Conservation (phyloP, 129 eudicot genomes). For the Lactuca saligna region DNA sequence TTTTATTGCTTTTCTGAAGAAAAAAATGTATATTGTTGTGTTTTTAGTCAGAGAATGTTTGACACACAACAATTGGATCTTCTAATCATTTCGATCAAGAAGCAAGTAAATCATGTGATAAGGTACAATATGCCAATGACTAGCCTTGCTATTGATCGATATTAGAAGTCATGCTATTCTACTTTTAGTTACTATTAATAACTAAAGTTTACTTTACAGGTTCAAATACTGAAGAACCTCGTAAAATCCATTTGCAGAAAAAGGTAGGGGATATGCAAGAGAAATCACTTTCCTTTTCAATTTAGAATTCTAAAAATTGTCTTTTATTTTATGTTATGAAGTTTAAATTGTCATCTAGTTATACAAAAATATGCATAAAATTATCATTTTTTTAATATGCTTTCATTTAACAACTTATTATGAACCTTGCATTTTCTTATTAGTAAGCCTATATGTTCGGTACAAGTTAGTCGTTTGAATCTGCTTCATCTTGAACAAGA, state of each 20-base stretch:
- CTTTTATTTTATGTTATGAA: not conserved
- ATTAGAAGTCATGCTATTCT: conserved; percentile 14
- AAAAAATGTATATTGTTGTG: conserved; percentile 3
- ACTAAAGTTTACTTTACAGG: conserved; percentile 27
- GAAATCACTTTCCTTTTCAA: conserved; percentile 15
- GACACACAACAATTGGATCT: conserved; percentile 76
- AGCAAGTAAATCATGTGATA: conserved; percentile 69
- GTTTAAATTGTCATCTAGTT: not conserved
- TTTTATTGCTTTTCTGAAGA: conserved; percentile 7
- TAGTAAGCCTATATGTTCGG: conserved; percentile 95
- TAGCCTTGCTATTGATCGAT: not conserved
- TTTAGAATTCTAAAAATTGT: conserved; percentile 11
- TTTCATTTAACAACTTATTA: conserved; percentile 10
- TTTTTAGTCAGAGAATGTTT: conserved; percentile 75
- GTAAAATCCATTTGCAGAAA: conserved; percentile 92
- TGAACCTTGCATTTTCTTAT: conserved; percentile 16
- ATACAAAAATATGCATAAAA: not conserved
- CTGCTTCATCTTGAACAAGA: conserved; percentile 85
- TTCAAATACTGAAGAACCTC: conserved; percentile 92
- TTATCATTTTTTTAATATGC: too few relatives aligned
- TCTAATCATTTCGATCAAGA: conserved; percentile 77
- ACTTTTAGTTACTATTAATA: not conserved
- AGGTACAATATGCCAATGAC: conserved; percentile 44
- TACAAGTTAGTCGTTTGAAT: conserved; percentile 76
- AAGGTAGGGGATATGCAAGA: conserved; percentile 50